A percentile compares a stretch with the other conserved stretches of the same genome.
phyloP scores from a whole-genome alignment of 2,329 filamentous ascomycete species.

The Sordariomycetes sp. region DNA sequence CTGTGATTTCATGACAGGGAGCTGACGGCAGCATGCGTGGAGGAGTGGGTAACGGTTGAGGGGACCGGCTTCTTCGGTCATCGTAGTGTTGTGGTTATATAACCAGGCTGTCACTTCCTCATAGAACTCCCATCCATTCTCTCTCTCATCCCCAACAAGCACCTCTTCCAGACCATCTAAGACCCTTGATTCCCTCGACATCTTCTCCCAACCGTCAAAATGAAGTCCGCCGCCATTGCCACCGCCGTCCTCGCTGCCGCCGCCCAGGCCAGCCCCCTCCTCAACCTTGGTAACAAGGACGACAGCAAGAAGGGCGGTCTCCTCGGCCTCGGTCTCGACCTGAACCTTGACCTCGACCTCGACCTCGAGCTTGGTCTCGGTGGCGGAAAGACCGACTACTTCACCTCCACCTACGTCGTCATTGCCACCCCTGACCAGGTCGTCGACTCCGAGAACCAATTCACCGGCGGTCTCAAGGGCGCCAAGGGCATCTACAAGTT shows the following conservation, averaged over 20 bases:
- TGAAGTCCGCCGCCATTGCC: slow-evolving; percentile 14
- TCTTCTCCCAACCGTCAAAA: slow-evolving; percentile 8
- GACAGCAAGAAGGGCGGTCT: not conserved
- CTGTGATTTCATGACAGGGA: too few relatives aligned
- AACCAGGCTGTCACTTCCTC: too few relatives aligned
- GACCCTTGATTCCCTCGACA: too few relatives aligned
- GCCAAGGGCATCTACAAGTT: slow-evolving; percentile 39
- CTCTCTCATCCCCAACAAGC: too few relatives aligned
- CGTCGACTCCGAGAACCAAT: slow-evolving; percentile 27
- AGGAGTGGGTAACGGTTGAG: too few relatives aligned
- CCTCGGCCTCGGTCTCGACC: slow-evolving; percentile 4
- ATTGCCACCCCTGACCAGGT: slow-evolving; percentile 40
- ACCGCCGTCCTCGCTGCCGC: slow-evolving; percentile 12
- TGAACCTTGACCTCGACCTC: slow-evolving; percentile 3
- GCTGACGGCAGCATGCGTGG: too few relatives aligned
- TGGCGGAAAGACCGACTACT: slow-evolving; percentile 19
- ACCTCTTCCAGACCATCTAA: too few relatives aligned
- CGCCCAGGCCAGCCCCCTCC: slow-evolving; percentile 12
- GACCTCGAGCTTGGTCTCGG: slow-evolving; percentile 8
- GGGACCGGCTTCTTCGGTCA: too few relatives aligned
- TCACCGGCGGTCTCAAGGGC: slow-evolving; percentile 30
- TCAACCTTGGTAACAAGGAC: slow-evolving; percentile 1
- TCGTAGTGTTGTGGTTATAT: too few relatives aligned
- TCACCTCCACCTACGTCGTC: slow-evolving; percentile 40
- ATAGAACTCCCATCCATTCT: too few relatives aligned